Evolutionary conservation across 352 stramenopile species (phyloP).

Genomic region (Phytophthora sp.): DNA sequence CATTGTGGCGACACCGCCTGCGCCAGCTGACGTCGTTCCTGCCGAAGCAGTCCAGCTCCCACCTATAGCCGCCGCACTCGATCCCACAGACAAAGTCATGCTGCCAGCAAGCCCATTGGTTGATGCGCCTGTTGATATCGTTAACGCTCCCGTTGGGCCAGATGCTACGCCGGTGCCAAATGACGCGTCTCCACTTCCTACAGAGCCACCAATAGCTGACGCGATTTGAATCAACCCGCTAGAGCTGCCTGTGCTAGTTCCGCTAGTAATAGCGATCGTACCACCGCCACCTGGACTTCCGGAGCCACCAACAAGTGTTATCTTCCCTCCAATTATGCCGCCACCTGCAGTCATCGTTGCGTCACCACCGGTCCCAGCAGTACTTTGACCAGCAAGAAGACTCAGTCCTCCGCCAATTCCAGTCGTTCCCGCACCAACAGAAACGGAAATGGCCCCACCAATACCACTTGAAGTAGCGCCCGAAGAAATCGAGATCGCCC

Average conservation of each 20-base stretch:
- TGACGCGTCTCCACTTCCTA: constrained; percentile 28
- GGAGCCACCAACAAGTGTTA: constrained; percentile 42
- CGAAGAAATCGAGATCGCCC: constrained; percentile 41
- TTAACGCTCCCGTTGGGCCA: constrained; percentile 45
- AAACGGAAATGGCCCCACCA: constrained; percentile 41
- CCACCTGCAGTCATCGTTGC: constrained; percentile 32
- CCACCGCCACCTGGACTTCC: constrained; percentile 50
- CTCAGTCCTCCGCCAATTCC: constrained; percentile 29
- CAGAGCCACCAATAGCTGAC: constrained; percentile 27
- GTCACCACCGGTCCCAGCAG: constrained; percentile 30
- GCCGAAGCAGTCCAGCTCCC: constrained; percentile 35
- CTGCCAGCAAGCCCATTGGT: constrained; percentile 40
- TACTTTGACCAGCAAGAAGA: constrained; percentile 39
- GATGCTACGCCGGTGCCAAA: constrained; percentile 37
- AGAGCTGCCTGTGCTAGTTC: constrained; percentile 32
- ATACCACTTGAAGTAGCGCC: constrained; percentile 36
- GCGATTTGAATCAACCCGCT: constrained; percentile 33
- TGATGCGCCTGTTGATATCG: constrained; percentile 46
- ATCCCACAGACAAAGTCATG: constrained; percentile 44
- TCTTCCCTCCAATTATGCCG: constrained; percentile 42
- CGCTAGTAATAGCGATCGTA: constrained; percentile 50
- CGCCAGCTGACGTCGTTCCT: constrained; percentile 29
- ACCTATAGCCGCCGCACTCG: constrained; percentile 20
- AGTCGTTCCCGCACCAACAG: constrained; percentile 38
- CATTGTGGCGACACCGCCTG: constrained; percentile 42